Evolutionary conservation across 2,329 filamentous ascomycete genomes (phyloP), one percentile per base, ranked within the genome.

Genomic region (Colletotrichum abscissum): DNA sequence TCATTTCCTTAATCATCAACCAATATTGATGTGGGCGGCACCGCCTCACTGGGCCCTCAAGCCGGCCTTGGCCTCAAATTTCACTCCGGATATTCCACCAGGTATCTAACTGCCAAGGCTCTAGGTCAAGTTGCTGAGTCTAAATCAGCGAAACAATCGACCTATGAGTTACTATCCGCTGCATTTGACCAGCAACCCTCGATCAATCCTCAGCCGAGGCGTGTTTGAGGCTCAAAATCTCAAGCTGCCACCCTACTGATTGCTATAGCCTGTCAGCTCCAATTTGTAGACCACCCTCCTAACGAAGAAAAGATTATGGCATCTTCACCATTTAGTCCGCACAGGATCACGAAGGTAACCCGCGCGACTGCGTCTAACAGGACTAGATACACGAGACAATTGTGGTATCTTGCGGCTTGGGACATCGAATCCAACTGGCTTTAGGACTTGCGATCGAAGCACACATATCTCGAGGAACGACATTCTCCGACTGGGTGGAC

Each of bases 21-120:
- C 56, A 71, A 60, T 58, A 71, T 67, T 56, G 33, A 38, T 33
- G 56, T 56, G 68, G 68, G 63, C 56, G n/a, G 63, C 68, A 67
- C 68, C 46, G 63, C 62, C 68, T 71, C 68, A 28, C 63, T 60
- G 63, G 55, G 66, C 63, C 68, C 30, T 56, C 42, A 28, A 22
- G 33, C 42, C 46, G 56, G 28, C 38, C 38, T 60, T 70, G 55
- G 24, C 9, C 35, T 70, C 42, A 54, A 67, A 38, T 60, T 33
- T 22, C 55, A 19, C 38, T 22, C 5, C 28, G 49, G 22, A 38
- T 26, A 22, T 49, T 11, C n/a, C 28, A 26, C 46, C 46, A 54
- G 30, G n/a, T 9, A 14, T 28, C 14, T 9, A 14, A n/a, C 5
- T 22, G n/a, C 26, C n/a, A 52, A 14, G 22, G 33, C 14, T n/a